These are phyloP conservation scores for Phialemoniopsis sp. DNA, from an alignment of 2,329 filamentous ascomycete genomes.

Conservation along the genomic window DNA sequence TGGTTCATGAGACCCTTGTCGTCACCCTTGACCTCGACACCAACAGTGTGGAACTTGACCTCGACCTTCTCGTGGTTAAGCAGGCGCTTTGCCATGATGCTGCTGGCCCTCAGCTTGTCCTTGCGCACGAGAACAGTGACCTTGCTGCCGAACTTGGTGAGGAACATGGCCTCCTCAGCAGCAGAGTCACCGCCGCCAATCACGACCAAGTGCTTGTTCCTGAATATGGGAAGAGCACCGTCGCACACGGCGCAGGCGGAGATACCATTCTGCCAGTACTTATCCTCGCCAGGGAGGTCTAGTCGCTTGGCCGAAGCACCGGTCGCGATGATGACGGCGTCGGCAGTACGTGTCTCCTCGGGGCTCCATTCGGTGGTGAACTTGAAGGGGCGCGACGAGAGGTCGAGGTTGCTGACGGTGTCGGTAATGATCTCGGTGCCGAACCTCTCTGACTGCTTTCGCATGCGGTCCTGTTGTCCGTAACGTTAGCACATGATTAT, in stretches of 20 bases:
- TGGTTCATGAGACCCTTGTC: constrained; percentile 84
- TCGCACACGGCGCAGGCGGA: constrained; percentile 97
- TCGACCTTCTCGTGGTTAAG: constrained; percentile 84
- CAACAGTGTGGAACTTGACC: constrained; percentile 79
- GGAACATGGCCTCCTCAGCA: constrained; percentile 93
- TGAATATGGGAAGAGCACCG: constrained; percentile 94
- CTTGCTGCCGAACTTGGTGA: constrained; percentile 95
- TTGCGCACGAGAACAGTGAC: constrained; percentile 90
- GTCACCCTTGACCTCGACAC: constrained; percentile 80
- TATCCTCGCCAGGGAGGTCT: constrained; percentile 80
- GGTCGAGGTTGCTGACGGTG: constrained; percentile 84
- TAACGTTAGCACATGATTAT: constrained; percentile 4
- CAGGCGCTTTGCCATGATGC: constrained; percentile 86
- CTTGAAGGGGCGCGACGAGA: constrained; percentile 81
- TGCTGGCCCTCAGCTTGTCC: constrained; percentile 81
- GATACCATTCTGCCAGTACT: constrained; percentile 96
- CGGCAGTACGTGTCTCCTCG: constrained; percentile 79
- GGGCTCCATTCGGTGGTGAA: constrained; percentile 90
- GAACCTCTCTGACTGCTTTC: constrained; percentile 83
- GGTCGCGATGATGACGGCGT: constrained; percentile 90
- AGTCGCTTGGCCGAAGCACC: constrained; percentile 88
- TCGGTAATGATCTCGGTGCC: constrained; percentile 92
- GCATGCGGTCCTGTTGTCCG: constrained; percentile 70
- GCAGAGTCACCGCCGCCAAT: constrained; percentile 97
- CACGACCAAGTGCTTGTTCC: constrained; percentile 90